Evolutionary conservation across 495 filamentous ascomycete genomes (phyloP).

Genomic region (Aspergillus carlsbadensis): DNA sequence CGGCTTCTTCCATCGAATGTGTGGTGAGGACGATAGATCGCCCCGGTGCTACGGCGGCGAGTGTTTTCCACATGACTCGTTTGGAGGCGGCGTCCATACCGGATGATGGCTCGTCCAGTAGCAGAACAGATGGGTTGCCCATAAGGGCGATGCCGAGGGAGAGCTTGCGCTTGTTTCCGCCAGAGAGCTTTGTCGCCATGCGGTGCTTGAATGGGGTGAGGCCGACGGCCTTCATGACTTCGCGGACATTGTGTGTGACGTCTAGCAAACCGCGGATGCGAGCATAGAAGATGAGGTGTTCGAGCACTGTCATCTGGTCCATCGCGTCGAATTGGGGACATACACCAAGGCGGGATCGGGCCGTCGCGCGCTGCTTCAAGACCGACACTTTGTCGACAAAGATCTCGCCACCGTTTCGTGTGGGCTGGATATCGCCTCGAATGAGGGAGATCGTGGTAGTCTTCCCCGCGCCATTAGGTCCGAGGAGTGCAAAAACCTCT

Average conservation of each 20-base stretch:
- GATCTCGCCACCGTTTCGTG: constrained; percentile 60
- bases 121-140: constrained; percentile 48
- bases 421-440: constrained; percentile 76
- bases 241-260: constrained; percentile 48
- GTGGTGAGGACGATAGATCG: constrained; percentile 45
- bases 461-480: constrained; percentile 88
- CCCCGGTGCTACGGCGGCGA: constrained; percentile 34
- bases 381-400: constrained; percentile 73
- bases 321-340: constrained; percentile 56
- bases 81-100: constrained; percentile 53
- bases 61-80: constrained; percentile 48
- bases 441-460: constrained; percentile 81
- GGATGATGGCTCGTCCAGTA: constrained; percentile 49
- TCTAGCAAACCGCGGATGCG: constrained; percentile 51
- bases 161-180: constrained; percentile 57
- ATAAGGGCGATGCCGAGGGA: constrained; percentile 49
- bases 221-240: constrained; percentile 45
- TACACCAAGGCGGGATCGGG: constrained; percentile 72
- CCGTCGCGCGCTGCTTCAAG: constrained; percentile 59
- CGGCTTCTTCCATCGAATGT: constrained; percentile 48
- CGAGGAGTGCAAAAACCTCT: constrained; percentile 82
- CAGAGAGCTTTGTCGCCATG: constrained; percentile 48
- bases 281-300: constrained; percentile 60
- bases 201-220: constrained; percentile 35
- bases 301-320: constrained; percentile 55